These are phyloP conservation scores for Musa beccarii DNA, from an alignment of 176 grass and related monocot genomes.

Conservation along the genomic window DNA sequence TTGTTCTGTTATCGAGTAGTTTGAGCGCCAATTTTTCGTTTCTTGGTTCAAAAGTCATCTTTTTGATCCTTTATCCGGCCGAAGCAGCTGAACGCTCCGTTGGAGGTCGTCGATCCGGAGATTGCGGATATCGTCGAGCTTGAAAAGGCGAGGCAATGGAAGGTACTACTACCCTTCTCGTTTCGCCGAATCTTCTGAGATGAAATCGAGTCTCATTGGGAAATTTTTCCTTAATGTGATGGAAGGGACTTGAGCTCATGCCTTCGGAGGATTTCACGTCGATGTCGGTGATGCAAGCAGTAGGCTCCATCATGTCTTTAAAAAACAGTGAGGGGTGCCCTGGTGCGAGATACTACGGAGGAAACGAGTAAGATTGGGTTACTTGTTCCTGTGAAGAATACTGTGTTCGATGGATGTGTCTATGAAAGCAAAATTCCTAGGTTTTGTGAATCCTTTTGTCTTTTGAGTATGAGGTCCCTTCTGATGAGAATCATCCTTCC, in stretches of 20 bases:
- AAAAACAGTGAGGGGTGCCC: constrained; percentile 98
- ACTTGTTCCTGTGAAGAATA: background rate
- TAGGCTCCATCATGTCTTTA: constrained; percentile 96
- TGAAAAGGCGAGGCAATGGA: constrained; percentile 96
- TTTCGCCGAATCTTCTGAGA: constrained; percentile 8
- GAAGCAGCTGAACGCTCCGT: constrained; percentile 72
- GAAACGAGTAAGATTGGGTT: constrained; percentile 61
- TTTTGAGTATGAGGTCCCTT: constrained; percentile 1
- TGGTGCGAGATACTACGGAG: constrained; percentile 96
- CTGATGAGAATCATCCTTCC: constrained; percentile 8
- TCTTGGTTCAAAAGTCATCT: background rate
- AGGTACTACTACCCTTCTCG: constrained; percentile 33
- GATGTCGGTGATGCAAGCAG: constrained; percentile 89
- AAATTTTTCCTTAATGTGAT: background rate
- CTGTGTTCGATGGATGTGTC: too few species aligned
- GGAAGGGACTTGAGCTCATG: constrained; percentile 89
- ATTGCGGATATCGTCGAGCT: constrained; percentile 83
- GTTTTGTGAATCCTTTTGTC: background rate
- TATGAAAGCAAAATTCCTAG: background rate
- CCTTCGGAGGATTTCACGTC: constrained; percentile 98
- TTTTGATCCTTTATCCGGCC: constrained; percentile 25
- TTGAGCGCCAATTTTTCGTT: background rate
- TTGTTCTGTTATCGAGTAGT: background rate
- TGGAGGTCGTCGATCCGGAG: constrained; percentile 85
- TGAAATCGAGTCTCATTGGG: background rate